Base-by-base conservation (phyloP, 352 stramenopile species). In the Globisporangium abappressorium region DNA sequence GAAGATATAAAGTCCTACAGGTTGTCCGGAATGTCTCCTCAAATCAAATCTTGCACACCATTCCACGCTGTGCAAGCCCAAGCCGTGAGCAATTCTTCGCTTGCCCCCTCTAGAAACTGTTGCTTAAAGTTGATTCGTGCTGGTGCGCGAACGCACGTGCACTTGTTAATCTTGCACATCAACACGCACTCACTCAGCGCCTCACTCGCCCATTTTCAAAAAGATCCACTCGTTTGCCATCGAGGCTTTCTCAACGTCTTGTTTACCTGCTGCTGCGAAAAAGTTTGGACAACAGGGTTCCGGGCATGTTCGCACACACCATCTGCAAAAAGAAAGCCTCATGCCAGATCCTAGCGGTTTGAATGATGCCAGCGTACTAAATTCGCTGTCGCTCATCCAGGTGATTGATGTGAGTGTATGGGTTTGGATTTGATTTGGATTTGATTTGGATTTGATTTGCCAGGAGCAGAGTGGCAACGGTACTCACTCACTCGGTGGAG, bases 131-230 rank as follows among this genome's bases (percentile, higher is more conserved):
- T 49, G 41, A 49, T 49, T 49, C 7, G 49, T 56, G 22, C 24
- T 57, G 51, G 24, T 57, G n/a, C 11, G n/a, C 12, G 38, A 46
- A 46, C 38, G 38, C 38, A 46, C 12, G 12, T 46, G 38, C 12
- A 20, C 22, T 34, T 33, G 51, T 7, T 36, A 36, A 57, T 57
- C 51, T 24, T 57, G 24, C 51, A 57, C 51, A 57, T 57, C 51
- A 57, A 34, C 51, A 34, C 24, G 51, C 22, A 33, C 2, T 18
- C n/a, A 12, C 12, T 3, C 24, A 26, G 24, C 24, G 24, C 24
- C 24, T 26, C 24, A 26, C 1, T 46, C 38, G 38, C 18, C 12
- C 12, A 18, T 18, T 56, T 18, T n/a, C 28, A 57, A 57, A 57
- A 36, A n/a, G 7, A 28, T 36, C 51, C 7, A 34, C 24, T n/a